Evolutionary conservation across 306 rosid species (phyloP), one percentile per base, ranked within the genome.

Genomic region (Vigna angularis): DNA sequence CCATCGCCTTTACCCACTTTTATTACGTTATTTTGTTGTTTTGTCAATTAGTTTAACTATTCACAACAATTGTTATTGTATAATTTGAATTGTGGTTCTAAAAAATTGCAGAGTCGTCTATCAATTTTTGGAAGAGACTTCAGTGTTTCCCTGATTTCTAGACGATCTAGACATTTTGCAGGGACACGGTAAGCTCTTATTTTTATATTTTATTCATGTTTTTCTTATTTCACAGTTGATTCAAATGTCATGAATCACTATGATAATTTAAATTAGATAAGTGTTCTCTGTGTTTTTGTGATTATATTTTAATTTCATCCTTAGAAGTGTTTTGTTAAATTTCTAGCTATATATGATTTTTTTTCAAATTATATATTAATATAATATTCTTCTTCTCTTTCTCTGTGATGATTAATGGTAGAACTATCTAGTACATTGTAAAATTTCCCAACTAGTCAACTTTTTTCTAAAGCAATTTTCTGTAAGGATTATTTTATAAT

Each of bases 91-190:
- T 63, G 13, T 42, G 36, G 51, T 70, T 20, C 64, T 62, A 49
- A 47, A 74, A 42, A 63, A 64, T 78, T 82, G 86, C 98, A 95
- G 96, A 72, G 44, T 26, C 96, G 98, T 45, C 81, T 91, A 81
- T 92, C 98, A 49, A 90, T 95, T 61, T 95, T 88, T 75, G 98
- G 98, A 75, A 91, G 93, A 89, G 98, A 95, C 83, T 92, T 95
- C 81, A 84, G 97, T 63, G 86, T 91, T 75, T 83, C 92, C 80
- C 72, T 95, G 87, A 87, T 95, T 83, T 91, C 98, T 79, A 89
- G 98, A 67, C 95, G 98, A 69, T 95, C 98, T 74, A 90, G 98
- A 67, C 97, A 92, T 87, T 95, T 95, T 87, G 98, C 98, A 7
- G 98, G 98, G 85, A 95, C 98, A 75, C 98, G 98, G 98, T 93